Evolutionary conservation across 2,329 filamentous ascomycete species (phyloP), one percentile per base, ranked within the genome.

Genomic region (Botrytis elliptica): DNA sequence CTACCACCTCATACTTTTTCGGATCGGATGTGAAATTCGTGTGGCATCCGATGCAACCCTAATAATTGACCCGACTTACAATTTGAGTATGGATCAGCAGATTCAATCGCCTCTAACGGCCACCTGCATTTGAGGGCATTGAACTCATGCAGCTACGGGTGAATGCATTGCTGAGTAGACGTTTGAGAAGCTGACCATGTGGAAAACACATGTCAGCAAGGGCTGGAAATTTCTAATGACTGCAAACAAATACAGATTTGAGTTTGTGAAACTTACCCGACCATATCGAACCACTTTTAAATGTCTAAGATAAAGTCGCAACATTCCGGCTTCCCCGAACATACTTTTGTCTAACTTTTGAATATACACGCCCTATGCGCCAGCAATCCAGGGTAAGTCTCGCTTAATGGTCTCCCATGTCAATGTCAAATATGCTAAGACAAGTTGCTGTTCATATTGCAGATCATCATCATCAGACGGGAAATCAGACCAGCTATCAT

Each of bases 281-380:
- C 49, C n/a, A 42, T 42, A 57, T 29, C 33, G 65, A 40, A 29
- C 65, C 65, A 55, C 49, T 55, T 68, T 42, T n/a, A 57, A 40
- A 42, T 68, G 49, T 68, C 49, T 42, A 55, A 68, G 46, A 57
- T 57, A 40, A 29, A 29, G 25, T 42, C 29, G 49, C 49, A 57
- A 57, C 60, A 36, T 72, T 65, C 46, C 70, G 70, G 46, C 36
- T 57, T 67, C 46, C 60, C 70, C 70, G 70, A 72, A n/a, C 14
- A 44, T 57, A n/a, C 55, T 59, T 72, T 72, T n/a, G 33, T 40
- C 46, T 67, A n/a, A 38, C 44, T 66, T 66, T 72, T 68, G 46
- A 22, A 52, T 68, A 59, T 72, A 72, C 49, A 68, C 70, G 70
- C 70, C 70, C 29, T 68, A 49, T 68, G 62, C 70, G 63, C 70